Base-by-base conservation (phyloP, 1,284 basidiomycete genomes). In the Volvariella volvacea region DNA sequence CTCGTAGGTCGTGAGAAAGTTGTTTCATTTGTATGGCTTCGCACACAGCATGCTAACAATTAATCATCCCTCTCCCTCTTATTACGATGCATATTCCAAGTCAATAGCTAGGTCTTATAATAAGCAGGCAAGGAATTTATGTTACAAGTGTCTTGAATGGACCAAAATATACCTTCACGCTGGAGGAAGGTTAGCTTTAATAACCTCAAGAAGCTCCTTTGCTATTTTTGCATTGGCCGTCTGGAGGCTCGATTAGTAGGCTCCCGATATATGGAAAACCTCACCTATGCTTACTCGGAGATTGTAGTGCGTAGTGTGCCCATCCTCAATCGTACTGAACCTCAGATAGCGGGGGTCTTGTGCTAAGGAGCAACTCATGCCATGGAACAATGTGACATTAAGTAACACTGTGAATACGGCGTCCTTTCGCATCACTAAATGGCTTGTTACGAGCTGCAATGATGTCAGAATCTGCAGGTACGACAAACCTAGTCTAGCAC, bases 391-490 rank as follows among this genome's bases (percentile, higher is more conserved):
- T 28, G 83, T 77, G 32, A 88, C 81, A 56, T 97, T 97, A 44
- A 97, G 71, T 44, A 97, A 68, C 39, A 96, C 65, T 0, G 88
- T 75, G 56, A 88, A 80, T 8, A 95, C 91, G 1, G 92, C 93
- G 55, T 97, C 93, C 53, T 94, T 91, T 46, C 93, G 80, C 92
- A 97, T 96, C 31, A 97, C 93, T 93, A 46, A 4, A 50, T 36
- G 42, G 39, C 4, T 17, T 17, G n/a, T 36, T 36, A 36, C n/a
- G n/a, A n/a, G 34, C 4, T 25, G 17, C 39, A 40, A 40, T 37
- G 6, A 15, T 10, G 39, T 16, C n/a, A 39, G 16, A 19, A 38
- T 4, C 22, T 30, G 40, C 14, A 33, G 21, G 34, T 43, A 20
- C 31, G 40, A 68, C 74, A 22, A 57, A 91, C 89, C 72, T 39